Evolutionary conservation across 2,329 filamentous ascomycete species (phyloP).

Genomic region (Aspergillus quadricinctus): DNA sequence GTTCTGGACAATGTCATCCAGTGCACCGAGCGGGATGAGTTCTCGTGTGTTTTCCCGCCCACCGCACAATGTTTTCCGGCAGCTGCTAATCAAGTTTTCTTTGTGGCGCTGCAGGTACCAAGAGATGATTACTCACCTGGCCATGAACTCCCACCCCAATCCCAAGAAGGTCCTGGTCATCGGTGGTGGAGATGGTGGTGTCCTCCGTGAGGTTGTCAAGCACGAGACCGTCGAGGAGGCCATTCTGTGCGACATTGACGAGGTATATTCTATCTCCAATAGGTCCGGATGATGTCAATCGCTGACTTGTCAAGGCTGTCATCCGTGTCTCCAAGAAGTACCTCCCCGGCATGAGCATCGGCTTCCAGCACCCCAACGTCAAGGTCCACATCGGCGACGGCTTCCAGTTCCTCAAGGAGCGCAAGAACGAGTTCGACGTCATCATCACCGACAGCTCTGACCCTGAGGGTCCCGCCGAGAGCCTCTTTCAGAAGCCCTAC

Average conservation of each 20-base stretch:
- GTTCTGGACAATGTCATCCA: slow-evolving; percentile 99
- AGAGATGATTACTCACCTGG: slow-evolving; percentile 99
- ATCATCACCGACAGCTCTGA: slow-evolving; percentile 99
- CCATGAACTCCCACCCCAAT: slow-evolving; percentile 97
- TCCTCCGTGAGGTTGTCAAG: slow-evolving; percentile 98
- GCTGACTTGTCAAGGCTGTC: slow-evolving; percentile 60
- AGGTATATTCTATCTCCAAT: slow-evolving; percentile 48
- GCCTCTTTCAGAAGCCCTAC: slow-evolving; percentile 97
- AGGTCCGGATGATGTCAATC: background rate
- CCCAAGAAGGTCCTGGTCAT: slow-evolving; percentile 99
- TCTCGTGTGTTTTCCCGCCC: slow-evolving; percentile 57
- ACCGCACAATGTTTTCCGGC: background rate
- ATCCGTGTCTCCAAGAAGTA: slow-evolving; percentile 98
- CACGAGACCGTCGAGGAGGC: slow-evolving; percentile 96
- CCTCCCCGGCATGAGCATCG: slow-evolving; percentile 87
- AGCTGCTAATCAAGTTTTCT: background rate
- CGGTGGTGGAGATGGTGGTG: slow-evolving; percentile 93
- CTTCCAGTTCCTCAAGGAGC: slow-evolving; percentile 96
- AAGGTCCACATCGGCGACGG: slow-evolving; percentile 92
- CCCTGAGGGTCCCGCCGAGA: slow-evolving; percentile 93
- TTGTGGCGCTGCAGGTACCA: slow-evolving; percentile 60
- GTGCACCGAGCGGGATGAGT: slow-evolving; percentile 97
- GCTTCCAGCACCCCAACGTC: slow-evolving; percentile 90
- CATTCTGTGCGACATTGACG: slow-evolving; percentile 95
- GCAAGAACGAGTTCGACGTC: slow-evolving; percentile 96